Evolutionary conservation across 2,329 filamentous ascomycete genomes (phyloP), one percentile per base, ranked within the genome.

Genomic region (Xylariaceae sp.): DNA sequence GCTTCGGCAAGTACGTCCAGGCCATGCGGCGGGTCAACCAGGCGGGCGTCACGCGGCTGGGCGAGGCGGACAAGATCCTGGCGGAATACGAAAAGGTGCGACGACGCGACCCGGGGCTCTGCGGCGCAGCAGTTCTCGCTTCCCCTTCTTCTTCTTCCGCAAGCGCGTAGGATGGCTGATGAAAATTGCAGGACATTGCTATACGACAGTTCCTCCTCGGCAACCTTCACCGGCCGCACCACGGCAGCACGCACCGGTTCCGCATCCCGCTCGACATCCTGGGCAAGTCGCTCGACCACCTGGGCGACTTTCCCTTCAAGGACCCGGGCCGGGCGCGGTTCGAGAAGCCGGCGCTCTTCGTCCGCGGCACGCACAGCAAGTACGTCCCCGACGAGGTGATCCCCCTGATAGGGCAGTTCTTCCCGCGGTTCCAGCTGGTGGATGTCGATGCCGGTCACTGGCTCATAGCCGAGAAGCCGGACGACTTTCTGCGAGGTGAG

Each of bases 141-240:
- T 40, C 29, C 16, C 5, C 9, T n/a, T 18, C 44, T 42, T 40
- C 20, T 42, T 21, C 26, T 47, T 40, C 59, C 40, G 48, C 43
- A 16, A 62, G 54, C 41, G 19, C 23, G 40, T 44, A 26, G 9
- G 9, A 26, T 4, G 23, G 23, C 23, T 26, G 23, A 26, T 26
- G 23, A 10, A 20, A 9, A 26, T 20, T 16, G 18, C 50, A 86
- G 79, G 85, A 88, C 14, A 73, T 96, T 3, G 78, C 87, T 0
- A 88, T 99, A 63, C 88, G 95, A 2, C 93, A 97, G 70, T 99
- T 98, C 73, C 82, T 99, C 16, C 83, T 99, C 0, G 91, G 90
- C 10, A 99, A 98, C 70, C 79, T 98, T 40, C 74, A 89, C 63
- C 84, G 87, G 4, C 78, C 80, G 1, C 50, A 65, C 0, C 74